Conservation (phyloP, 805 yeast genomes). For the Cephaloascus fragrans region DNA sequence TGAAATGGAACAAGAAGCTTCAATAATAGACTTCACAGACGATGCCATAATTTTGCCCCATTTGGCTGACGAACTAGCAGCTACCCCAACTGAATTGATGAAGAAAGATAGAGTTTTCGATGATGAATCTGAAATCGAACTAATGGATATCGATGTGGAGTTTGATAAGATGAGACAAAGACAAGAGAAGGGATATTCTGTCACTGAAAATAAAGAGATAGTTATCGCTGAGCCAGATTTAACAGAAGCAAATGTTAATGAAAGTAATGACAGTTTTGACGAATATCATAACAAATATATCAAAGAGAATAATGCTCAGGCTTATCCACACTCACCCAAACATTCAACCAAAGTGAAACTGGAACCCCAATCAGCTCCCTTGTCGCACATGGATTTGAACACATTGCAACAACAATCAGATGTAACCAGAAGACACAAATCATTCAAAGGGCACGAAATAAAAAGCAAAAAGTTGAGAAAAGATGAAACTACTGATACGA, state of each 20-base stretch:
- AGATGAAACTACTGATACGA: neutral
- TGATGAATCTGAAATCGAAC: conserved; percentile 12
- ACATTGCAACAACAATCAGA: neutral
- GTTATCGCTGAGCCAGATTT: conserved; percentile 1
- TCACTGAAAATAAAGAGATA: neutral
- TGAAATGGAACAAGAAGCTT: conserved; percentile 21
- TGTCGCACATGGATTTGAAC: neutral
- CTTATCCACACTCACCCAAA: neutral
- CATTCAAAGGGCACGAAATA: neutral
- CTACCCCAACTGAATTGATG: conserved; percentile 17
- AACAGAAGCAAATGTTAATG: neutral
- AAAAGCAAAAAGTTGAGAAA: neutral
- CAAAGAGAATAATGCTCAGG: conserved; percentile 1
- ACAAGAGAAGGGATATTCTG: conserved; percentile 2
- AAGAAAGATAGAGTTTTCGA: conserved; percentile 18
- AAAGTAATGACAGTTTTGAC: conserved; percentile 1
- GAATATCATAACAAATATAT: conserved; percentile 2
- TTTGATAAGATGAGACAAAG: neutral
- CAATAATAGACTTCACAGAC: conserved; percentile 8
- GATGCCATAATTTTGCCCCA: conserved; percentile 19
- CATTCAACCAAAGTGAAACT: neutral
- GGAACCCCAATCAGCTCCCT: neutral
- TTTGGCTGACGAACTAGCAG: conserved; percentile 24
- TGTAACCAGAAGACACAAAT: neutral
- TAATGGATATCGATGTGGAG: neutral